Base-by-base conservation (phyloP, 192 early-diverging fungal species). In the Coemansia sp. region DNA sequence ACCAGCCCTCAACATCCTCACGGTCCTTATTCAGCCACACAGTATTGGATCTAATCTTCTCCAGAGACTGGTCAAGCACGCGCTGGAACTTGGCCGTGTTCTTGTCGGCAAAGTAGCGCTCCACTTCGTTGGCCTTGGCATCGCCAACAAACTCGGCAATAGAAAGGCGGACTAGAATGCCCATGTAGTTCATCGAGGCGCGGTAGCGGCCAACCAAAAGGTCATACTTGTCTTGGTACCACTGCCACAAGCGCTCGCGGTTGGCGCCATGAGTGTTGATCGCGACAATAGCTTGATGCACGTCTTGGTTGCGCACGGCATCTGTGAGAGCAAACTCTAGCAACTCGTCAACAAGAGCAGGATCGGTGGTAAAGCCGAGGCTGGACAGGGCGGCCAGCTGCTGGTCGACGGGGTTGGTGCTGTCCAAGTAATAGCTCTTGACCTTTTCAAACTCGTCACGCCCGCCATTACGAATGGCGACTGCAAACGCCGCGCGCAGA, bases 291-390 rank as follows among this genome's bases (percentile, higher is more conserved):
- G 69, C 67, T 67, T 74, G 70, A 60, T 77, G 70, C n/a, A 91
- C 82, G 72, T 94, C 93, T 73, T 93, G 92, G 50, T 85, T 80
- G 69, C 88, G 87, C 59, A 94, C 90, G 55, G 87, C 74, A 19
- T 91, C 88, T 21, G 87, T 84, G 19, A 92, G 69, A 11, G 86
- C 81, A 72, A 92, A 85, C 53, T 82, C 78, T 19, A 94, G 76
- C 60, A 87, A 73, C 59, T 89, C 81, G 37, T 88, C 68, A 23
- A 91, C 74, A 60, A 94, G 77, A 15, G 70, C 82, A 1, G 82
- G 70, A 41, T 87, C 79, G 23, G 84, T 85, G 34, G 86, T 75
- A 34, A 76, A 76, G 25, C 90, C 89, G 23, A 94, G 79, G 2
- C 84, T 78, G 39, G 78, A 78, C 50, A 94, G 85, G 2, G 92